Percentiles rank a stretch among this genome's conserved stretches.
Evolutionary conservation across 1,139 yeast species (phyloP).

Genomic region (Hansenula sp.): DNA sequence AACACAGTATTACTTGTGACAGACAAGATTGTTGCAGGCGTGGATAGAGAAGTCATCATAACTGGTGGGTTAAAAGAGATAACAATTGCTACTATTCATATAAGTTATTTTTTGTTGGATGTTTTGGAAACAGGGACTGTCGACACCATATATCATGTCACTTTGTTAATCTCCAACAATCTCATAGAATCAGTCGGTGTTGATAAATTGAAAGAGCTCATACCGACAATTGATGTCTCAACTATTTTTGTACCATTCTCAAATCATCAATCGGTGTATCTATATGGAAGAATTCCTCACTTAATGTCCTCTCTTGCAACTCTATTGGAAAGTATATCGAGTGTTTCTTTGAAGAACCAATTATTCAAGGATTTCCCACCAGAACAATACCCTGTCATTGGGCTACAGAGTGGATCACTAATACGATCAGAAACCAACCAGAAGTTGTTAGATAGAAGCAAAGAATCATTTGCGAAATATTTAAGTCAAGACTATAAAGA

Average conservation of each 20-base stretch:
- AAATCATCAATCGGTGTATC: constrained; percentile 8
- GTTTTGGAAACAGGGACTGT: not conserved
- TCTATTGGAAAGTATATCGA: not conserved
- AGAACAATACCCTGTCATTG: constrained; percentile 2
- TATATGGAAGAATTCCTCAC: constrained; percentile 2
- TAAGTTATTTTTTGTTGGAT: constrained; percentile 1
- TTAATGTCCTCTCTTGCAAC: constrained; percentile 2
- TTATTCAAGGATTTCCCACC: not conserved
- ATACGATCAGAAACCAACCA: constrained; percentile 8
- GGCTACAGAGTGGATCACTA: not conserved
- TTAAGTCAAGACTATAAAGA: constrained; percentile 4
- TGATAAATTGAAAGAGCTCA: not conserved
- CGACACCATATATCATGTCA: constrained; percentile 4
- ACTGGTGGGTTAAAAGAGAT: constrained; percentile 6
- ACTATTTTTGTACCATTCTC: constrained; percentile 13
- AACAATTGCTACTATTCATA: not conserved
- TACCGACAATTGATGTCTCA: constrained; percentile 5
- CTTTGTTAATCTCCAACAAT: constrained; percentile 4
- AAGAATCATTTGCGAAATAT: constrained; percentile 5
- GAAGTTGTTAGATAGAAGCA: constrained; percentile 7
- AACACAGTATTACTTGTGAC: constrained; percentile 4
- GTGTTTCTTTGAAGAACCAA: not conserved
- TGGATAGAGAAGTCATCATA: constrained; percentile 12
- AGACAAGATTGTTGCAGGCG: constrained; percentile 8
- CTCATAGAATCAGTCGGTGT: not conserved